Percentiles rank a stretch among this genome's conserved stretches.
Evolutionary conservation across 371 early-diverging fungal species (phyloP).

Genomic region (Mucor velutinosus): DNA sequence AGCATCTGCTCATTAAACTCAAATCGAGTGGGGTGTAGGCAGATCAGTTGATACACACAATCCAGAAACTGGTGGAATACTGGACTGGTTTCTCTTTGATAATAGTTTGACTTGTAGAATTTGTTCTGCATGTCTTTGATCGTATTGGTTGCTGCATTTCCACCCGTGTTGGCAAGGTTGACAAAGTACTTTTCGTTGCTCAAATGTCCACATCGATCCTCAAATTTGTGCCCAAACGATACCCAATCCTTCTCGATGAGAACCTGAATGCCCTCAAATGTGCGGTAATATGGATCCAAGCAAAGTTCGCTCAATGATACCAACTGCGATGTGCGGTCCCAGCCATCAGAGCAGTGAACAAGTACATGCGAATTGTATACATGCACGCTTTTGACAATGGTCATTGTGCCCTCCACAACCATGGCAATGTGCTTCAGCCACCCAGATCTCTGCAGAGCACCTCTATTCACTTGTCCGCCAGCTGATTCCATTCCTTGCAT

Average conservation of each 20-base stretch:
- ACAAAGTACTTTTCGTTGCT: conserved; percentile 78
- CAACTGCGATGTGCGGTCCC: conserved; percentile 97
- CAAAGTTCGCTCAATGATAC: conserved; percentile 88
- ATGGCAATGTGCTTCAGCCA: conserved; percentile 90
- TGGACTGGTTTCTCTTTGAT: conserved; percentile 86
- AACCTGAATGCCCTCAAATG: conserved; percentile 86
- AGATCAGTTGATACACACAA: conserved; percentile 89
- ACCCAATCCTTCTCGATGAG: conserved; percentile 97
- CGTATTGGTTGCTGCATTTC: conserved; percentile 64
- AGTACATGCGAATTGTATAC: conserved; percentile 81
- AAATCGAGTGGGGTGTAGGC: conserved; percentile 87
- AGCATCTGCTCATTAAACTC: conserved; percentile 89
- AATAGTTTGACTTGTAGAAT: conserved; percentile 60
- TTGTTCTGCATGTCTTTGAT: conserved; percentile 75
- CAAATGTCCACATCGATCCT: conserved; percentile 89
- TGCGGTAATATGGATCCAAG: conserved; percentile 94
- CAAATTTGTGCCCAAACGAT: conserved; percentile 95
- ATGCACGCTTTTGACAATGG: conserved; percentile 85
- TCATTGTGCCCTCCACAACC: conserved; percentile 78
- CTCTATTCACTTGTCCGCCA: conserved; percentile 53
- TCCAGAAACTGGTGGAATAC: conserved; percentile 96
- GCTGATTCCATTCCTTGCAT: conserved; percentile 53
- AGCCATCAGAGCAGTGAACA: conserved; percentile 99
- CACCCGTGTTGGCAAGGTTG: conserved; percentile 47
- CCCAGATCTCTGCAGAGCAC: conserved; percentile 65